Base-by-base conservation (phyloP, 257 asterid species). In the Petunia secreta region DNA sequence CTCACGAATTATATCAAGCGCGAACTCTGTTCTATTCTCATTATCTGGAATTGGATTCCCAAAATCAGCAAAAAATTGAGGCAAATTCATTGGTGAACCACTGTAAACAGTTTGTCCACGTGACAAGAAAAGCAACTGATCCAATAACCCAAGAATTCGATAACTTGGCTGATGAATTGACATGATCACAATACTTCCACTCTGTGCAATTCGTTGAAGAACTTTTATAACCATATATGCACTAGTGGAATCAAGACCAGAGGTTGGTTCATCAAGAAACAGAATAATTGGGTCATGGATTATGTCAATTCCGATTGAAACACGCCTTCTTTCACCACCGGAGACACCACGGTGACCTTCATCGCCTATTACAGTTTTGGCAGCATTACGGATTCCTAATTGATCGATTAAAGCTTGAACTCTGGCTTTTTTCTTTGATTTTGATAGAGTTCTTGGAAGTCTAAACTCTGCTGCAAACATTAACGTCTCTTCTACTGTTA, bases 111-210 rank as follows among this genome's bases (percentile, higher is more conserved):
- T 79, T 36, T 81, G 83, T 3, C 91, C 91, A 4, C 75, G 83
- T 1, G 91, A 88, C 53, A 88, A 63, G 38, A 86, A 78, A 40
- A 88, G 50, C 66, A 86, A n/a, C 2, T 75, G 77, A 59, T 88
- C 88, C 25, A 88, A 50, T 38, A 88, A 57, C 1, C 87, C 85
- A 43, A 88, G 82, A 63, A 88, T 88, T 46, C 88, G 81, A 4
- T 86, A 86, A 55, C 91, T 88, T 16, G 91, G 91, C 63, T 88
- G 91, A 46, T 86, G 91, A 2, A 88, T 69, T 14, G 91, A 84
- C 91, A 88, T 80, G 77, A 88, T 84, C 53, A 88, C 88, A 4
- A 86, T 86, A 59, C 90, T 88, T 60, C 91, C 91, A 5, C 88
- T 88, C 11, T 85, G 87, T 1, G 91, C 91, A 16, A 88, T 83